Conservation (phyloP, 768 basidiomycete species). For the Gymnopilus junonius region DNA sequence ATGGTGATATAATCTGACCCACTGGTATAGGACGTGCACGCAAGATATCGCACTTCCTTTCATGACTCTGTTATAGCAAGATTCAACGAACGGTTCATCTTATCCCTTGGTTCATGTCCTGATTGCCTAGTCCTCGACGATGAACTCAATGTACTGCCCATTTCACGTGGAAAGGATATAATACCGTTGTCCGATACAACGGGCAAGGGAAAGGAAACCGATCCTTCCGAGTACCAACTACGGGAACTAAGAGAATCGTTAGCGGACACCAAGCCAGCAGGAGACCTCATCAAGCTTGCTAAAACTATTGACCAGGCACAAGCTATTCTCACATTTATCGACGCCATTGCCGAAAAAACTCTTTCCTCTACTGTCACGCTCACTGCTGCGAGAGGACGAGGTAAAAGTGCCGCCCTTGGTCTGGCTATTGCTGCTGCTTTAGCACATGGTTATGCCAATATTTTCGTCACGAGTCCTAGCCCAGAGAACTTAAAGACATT, state of each 20-base stretch:
- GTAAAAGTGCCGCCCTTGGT: slow-evolving; percentile 97
- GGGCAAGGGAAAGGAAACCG: slow-evolving; percentile 37
- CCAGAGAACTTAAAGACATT: slow-evolving; percentile 97
- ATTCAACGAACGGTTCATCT: slow-evolving; percentile 98
- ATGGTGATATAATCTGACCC: neutral
- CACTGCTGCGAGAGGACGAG: slow-evolving; percentile 93
- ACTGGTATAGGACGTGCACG: slow-evolving; percentile 84
- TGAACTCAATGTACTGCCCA: slow-evolving; percentile 95
- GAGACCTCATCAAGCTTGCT: slow-evolving; percentile 87
- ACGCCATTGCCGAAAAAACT: slow-evolving; percentile 92
- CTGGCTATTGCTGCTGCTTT: slow-evolving; percentile 92
- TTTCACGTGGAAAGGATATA: slow-evolving; percentile 95
- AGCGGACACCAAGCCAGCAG: slow-evolving; percentile 82
- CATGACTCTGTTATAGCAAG: slow-evolving; percentile 90
- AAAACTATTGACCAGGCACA: slow-evolving; percentile 95
- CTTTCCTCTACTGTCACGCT: slow-evolving; percentile 93
- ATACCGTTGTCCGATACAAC: slow-evolving; percentile 55
- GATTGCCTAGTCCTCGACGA: slow-evolving; percentile 97
- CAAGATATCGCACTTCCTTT: slow-evolving; percentile 90
- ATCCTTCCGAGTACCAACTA: slow-evolving; percentile 59
- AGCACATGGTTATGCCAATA: slow-evolving; percentile 93
- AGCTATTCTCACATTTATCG: slow-evolving; percentile 92
- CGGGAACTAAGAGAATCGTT: slow-evolving; percentile 79
- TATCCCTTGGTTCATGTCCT: slow-evolving; percentile 91
- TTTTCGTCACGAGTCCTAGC: slow-evolving; percentile 96